These are phyloP conservation scores for Effrenium voratum DNA, from an alignment of 73 alveolate genomes.

Conservation along the genomic window DNA sequence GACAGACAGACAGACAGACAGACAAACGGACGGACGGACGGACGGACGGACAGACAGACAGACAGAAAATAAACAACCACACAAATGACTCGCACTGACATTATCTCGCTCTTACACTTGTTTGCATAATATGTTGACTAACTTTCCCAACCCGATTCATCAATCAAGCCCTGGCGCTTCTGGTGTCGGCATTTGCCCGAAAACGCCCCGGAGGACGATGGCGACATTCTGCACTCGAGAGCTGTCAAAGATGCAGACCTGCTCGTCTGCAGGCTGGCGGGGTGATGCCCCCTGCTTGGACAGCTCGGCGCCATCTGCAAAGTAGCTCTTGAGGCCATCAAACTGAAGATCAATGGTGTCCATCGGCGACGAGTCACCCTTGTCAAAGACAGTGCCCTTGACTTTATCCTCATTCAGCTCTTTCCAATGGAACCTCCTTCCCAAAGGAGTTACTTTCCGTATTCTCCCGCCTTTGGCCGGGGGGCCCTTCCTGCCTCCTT, in stretches of 20 bases:
- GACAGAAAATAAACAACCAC: no score
- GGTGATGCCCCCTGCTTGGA: conserved; percentile 28
- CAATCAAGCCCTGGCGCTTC: neutral
- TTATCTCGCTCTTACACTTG: neutral
- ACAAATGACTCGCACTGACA: no score
- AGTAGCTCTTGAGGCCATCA: conserved; percentile 72
- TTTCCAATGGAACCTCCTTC: conserved; percentile 80
- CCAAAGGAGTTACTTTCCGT: conserved; percentile 86
- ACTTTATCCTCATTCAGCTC: conserved; percentile 52
- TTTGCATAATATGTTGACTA: neutral
- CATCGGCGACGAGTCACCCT: conserved; percentile 7
- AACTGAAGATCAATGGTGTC: conserved; percentile 64
- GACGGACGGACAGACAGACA: no score
- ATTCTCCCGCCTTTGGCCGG: conserved; percentile 75
- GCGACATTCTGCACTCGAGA: conserved; percentile 80
- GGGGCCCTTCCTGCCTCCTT: conserved; percentile 44
- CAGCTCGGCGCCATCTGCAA: conserved; percentile 77
- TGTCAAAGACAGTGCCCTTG: conserved; percentile 73
- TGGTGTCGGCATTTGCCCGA: conserved; percentile 72
- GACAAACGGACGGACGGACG: no score
- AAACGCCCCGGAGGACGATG: conserved; percentile 71
- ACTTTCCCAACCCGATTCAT: neutral
- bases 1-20: no score
- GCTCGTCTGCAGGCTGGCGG: neutral
- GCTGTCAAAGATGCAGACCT: conserved; percentile 43